phyloP scores from a whole-genome alignment of 2,329 filamentous ascomycete genomes.

The Calonectria naviculata region DNA sequence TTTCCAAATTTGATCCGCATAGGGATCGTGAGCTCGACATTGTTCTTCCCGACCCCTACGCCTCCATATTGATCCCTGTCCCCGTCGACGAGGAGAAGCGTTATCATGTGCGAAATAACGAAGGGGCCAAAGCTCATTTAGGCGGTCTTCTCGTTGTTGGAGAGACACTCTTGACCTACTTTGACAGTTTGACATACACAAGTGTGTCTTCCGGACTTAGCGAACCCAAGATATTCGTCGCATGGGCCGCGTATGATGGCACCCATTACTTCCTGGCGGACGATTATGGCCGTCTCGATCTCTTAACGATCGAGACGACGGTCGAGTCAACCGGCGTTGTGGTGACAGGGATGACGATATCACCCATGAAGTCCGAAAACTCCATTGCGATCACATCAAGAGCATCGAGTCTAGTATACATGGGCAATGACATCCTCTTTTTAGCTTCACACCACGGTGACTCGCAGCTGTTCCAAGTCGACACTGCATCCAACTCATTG shows the following conservation, averaged over 20 bases:
- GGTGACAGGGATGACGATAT: constrained; percentile 79
- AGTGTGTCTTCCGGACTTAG: constrained; percentile 73
- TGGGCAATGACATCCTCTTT: constrained; percentile 80
- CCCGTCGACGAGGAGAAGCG: constrained; percentile 68
- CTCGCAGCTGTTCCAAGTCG: constrained; percentile 81
- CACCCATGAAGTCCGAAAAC: constrained; percentile 48
- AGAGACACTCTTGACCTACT: constrained; percentile 85
- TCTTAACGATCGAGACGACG: constrained; percentile 81
- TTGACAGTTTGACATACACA: constrained; percentile 80
- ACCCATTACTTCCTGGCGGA: constrained; percentile 90
- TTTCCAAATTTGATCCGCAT: constrained; percentile 64
- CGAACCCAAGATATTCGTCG: constrained; percentile 87
- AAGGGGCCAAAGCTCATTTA: constrained; percentile 65
- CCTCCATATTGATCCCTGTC: constrained; percentile 72
- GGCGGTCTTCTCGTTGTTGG: constrained; percentile 81
- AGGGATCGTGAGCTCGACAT: constrained; percentile 67
- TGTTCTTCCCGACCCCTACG: constrained; percentile 65
- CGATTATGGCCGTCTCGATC: constrained; percentile 86
- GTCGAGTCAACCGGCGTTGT: constrained; percentile 73
- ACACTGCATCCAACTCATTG: constrained; percentile 56
- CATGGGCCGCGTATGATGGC: constrained; percentile 87
- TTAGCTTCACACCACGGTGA: constrained; percentile 94
- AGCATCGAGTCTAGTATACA: constrained; percentile 82
- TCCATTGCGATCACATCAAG: constrained; percentile 68
- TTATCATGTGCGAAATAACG: constrained; percentile 68